Evolutionary conservation across 306 rosid species (phyloP), one percentile per base, ranked within the genome.

Genomic region (Sechiopsis laciniata): DNA sequence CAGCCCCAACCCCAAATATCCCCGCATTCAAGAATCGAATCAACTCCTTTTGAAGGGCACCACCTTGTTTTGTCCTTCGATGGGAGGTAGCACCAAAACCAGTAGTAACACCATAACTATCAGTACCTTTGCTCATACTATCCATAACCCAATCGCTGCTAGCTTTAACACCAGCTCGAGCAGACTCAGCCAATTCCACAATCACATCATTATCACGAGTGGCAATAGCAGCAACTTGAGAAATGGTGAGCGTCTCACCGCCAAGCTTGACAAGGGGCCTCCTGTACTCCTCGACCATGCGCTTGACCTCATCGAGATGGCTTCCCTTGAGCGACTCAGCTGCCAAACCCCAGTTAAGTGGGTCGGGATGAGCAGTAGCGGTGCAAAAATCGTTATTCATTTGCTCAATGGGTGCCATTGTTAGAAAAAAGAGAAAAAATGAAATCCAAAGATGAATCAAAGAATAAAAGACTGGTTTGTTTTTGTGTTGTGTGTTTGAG

Each of bases 71-170:
- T 16, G 71, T 65, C 19, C 71, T 37, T 17, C 71, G 9, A 17
- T 65, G 71, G 2, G 71, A 65, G 0, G 26, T 65, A 5, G 71
- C 71, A 65, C 71, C 71, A 42, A 65, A 65, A 0, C 98, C 98
- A 42, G 97, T 93, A 78, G 98, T 90, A 63, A 93, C 86, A 12
- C 98, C 98, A 3, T 93, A 93, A 20, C 90, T 90, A 48, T 93
- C 96, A 0, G 85, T 88, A 2, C 96, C 98, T 0, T 84, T 87
- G 35, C 60, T 57, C 87, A 90, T 77, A 68, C 90, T 87, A 0
- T 26, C 29, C 29, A 26, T 26, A 26, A 26, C 29, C 29, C 29
- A 26, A 26, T 26, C 29, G 2, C 29, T 26, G 2, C 29, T 26
- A 26, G 29, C 29, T 26, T 26, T 26, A 26, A 26, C 29, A 26